A percentile compares a stretch with the other conserved stretches of the same genome.
Evolutionary conservation across 169 alveolate genomes (phyloP).

Genomic region (Plasmodium inui): DNA sequence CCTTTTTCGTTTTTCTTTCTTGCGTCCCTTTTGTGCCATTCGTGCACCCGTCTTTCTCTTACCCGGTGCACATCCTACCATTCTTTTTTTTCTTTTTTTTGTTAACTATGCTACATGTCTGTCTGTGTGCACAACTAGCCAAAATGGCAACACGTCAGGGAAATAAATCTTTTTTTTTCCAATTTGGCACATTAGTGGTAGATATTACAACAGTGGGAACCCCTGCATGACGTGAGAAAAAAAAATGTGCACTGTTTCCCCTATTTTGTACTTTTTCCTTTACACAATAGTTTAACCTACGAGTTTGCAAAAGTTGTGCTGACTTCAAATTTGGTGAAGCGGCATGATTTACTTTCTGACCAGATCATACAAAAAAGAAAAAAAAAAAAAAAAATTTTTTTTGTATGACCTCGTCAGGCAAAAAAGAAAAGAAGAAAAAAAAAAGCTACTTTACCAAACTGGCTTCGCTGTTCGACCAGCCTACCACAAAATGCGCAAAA

Average conservation of each 20-base stretch:
- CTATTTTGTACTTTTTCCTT: background rate
- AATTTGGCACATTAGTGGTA: background rate
- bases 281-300: background rate
- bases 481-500: background rate
- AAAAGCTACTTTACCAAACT: background rate
- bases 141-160: background rate
- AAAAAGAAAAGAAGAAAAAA: background rate
- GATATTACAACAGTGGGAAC: background rate
- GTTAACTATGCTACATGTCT: background rate
- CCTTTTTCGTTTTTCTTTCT: background rate
- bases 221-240: background rate
- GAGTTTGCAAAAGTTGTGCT: background rate
- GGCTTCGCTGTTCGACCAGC: background rate
- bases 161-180: background rate
- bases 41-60: background rate
- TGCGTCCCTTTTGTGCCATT: background rate
- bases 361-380: background rate
- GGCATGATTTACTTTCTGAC: background rate
- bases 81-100: background rate
- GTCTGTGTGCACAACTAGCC: conserved; percentile 1
- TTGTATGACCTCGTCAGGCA: background rate
- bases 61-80: background rate
- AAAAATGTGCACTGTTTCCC: background rate
- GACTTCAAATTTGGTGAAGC: background rate
- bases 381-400: too few species aligned